Base-by-base conservation (phyloP, 1,284 basidiomycete genomes). In the Athelia sp. region DNA sequence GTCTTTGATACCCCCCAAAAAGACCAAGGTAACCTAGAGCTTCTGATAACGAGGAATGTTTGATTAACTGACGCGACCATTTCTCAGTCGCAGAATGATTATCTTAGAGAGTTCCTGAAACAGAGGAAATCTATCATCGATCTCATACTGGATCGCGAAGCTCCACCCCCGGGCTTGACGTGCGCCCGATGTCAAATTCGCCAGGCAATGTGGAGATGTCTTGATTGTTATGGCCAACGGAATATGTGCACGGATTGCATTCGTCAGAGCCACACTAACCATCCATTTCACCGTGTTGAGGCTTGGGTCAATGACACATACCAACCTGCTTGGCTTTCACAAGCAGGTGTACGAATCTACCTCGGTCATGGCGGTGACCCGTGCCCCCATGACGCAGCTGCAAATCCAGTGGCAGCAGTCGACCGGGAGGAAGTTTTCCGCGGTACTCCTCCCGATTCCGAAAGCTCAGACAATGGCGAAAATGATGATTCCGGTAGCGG, bases 71-170 rank as follows among this genome's bases (percentile, higher is more conserved):
- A n/a, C n/a, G n/a, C n/a, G n/a, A n/a, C n/a, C n/a, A n/a, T n/a
- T n/a, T 13, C 26, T 29, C 36, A 44, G 43, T 44, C 43, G 18
- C 43, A 44, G 19, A 44, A 44, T 26, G 43, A 44, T 44, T 44
- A 44, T n/a, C 43, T 44, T 22, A 44, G 43, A 23, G 43, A 44
- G 24, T 44, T 22, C 15, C 17, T 26, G 21, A 9, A n/a, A 9
- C 18, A 9, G 4, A 44, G 15, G 22, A n/a, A 44, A 6, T 15
- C 14, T n/a, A 23, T 23, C 23, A 9, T 44, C 9, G 43, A 26
- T n/a, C 10, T 22, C 8, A 18, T 44, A 22, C 19, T 44, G 18
- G 9, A 23, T 10, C 15, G 15, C 15, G 43, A 44, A 22, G 18
- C 21, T n/a, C 43, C 43, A n/a, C 19, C 19, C 9, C 8, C 15